Evolutionary conservation across 169 alveolate species (phyloP).

Genomic region (Plasmodium blacklocki): DNA sequence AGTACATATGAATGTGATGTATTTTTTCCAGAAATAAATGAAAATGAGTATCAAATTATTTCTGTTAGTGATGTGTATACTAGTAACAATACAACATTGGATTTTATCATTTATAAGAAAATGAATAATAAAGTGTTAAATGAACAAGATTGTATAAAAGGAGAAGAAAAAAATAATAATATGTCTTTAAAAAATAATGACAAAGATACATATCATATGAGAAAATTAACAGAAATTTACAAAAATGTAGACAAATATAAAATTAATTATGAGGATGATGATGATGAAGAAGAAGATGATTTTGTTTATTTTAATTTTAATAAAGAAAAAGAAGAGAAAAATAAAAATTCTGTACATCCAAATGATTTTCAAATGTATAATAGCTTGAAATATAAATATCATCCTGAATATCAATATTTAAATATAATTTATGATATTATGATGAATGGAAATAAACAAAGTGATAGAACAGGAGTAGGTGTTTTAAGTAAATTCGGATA

Average conservation of each 20-base stretch:
- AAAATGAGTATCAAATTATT: constrained; percentile 70
- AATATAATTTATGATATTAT: constrained; percentile 93
- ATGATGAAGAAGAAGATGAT: constrained; percentile 32
- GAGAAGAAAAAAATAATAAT: not conserved
- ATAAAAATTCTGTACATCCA: not conserved
- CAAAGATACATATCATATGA: not conserved
- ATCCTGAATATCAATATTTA: constrained; percentile 95
- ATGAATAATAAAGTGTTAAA: not conserved
- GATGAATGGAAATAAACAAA: constrained; percentile 91
- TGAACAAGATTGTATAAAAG: not conserved
- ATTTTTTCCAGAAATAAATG: constrained; percentile 82
- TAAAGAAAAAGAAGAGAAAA: constrained; percentile 51
- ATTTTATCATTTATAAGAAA: constrained; percentile 76
- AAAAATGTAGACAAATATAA: not conserved
- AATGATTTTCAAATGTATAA: constrained; percentile 81
- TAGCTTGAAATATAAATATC: constrained; percentile 82
- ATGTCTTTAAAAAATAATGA: not conserved
- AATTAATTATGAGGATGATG: not conserved
- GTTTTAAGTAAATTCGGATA: constrained; percentile 94
- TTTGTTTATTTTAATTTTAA: constrained; percentile 35
- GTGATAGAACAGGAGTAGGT: constrained; percentile 94
- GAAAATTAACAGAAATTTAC: not conserved
- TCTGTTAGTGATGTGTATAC: constrained; percentile 80
- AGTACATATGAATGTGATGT: constrained; percentile 86
- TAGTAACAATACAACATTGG: constrained; percentile 69